Conservation (phyloP, 1,284 basidiomycete genomes). For the Sporisorium scitamineum region DNA sequence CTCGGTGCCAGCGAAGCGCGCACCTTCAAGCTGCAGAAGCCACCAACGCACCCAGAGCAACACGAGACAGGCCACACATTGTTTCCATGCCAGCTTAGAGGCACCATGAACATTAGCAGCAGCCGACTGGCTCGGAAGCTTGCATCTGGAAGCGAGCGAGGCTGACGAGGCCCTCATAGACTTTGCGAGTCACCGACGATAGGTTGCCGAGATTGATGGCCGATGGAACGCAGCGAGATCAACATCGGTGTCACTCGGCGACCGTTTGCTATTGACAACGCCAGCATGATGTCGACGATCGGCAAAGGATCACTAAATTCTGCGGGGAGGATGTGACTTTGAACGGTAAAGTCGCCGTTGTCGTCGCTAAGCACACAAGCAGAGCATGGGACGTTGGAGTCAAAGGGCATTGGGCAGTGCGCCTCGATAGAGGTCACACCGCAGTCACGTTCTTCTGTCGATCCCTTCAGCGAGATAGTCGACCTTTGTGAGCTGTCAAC, state of each 20-base stretch:
- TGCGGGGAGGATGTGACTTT: neutral
- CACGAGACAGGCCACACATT: neutral
- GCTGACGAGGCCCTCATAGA: neutral
- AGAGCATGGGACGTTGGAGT: too few relatives aligned
- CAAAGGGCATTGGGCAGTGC: neutral
- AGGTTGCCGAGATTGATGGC: neutral
- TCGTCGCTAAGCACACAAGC: neutral
- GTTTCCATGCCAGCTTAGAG: neutral
- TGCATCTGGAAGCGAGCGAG: neutral
- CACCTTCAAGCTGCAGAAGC: neutral
- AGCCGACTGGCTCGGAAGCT: neutral
- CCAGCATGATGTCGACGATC: neutral
- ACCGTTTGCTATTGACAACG: neutral
- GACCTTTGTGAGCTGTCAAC: slow-evolving; percentile 6
- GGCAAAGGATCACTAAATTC: neutral
- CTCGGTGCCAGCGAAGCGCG: neutral
- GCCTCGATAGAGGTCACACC: neutral
- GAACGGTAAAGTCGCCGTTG: neutral
- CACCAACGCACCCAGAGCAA: neutral
- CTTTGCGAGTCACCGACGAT: neutral
- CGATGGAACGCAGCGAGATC: neutral
- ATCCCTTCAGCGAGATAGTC: slow-evolving; percentile 11
- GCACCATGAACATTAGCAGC: neutral
- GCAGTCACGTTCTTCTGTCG: slow-evolving; percentile 8
- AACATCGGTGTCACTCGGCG: neutral